Base-by-base conservation (phyloP, 768 basidiomycete species). In the Lentinula detonsa region DNA sequence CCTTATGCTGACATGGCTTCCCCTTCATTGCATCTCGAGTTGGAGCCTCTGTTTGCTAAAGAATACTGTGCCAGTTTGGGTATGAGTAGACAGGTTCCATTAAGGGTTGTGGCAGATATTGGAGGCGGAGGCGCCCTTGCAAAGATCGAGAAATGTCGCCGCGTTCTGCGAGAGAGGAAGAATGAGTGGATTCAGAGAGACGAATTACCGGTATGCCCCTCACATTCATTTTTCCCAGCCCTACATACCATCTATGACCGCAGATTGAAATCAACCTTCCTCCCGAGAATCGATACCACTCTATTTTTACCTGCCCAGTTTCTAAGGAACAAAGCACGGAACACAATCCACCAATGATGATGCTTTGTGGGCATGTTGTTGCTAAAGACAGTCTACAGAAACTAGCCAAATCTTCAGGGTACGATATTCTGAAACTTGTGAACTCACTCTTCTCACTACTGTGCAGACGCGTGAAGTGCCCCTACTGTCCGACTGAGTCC, bases 251-350 rank as follows among this genome's bases (percentile, higher is more conserved):
- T 31, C 34, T 64, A 15, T 16, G 37, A 6, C 37, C 39, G n/a
- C 34, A 98, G 96, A 95, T 99, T 67, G 96, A 98, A 75, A 92
- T 98, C 64, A 92, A 92, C 1, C 71, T 98, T 10, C 84, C 90
- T 1, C 79, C 91, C 1, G 86, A 91, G 65, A 90, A 95, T 68
- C 82, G 94, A 33, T 98, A 95, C 73, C 97, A 99, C 72, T 97
- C 95, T 1, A 90, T 98, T 61, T 98, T 99, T 72, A 88, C 94
- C 51, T 99, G 97, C 72, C 93, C 97, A 0, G 97, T 99, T 21
- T 96, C 94, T 8, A 98, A 98, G 74, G 96, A 98, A 68, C 96
- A 97, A 74, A 87, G 94, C 23, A 95, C 92, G 4, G 90, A 93
- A 57, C 73, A 81, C 61, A 99, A 99, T 71, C 97, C 95, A 8